Percentiles rank a stretch among this genome's conserved stretches.
Conservation (phyloP, 179 eudicot species). For the Nepenthes alata region DNA sequence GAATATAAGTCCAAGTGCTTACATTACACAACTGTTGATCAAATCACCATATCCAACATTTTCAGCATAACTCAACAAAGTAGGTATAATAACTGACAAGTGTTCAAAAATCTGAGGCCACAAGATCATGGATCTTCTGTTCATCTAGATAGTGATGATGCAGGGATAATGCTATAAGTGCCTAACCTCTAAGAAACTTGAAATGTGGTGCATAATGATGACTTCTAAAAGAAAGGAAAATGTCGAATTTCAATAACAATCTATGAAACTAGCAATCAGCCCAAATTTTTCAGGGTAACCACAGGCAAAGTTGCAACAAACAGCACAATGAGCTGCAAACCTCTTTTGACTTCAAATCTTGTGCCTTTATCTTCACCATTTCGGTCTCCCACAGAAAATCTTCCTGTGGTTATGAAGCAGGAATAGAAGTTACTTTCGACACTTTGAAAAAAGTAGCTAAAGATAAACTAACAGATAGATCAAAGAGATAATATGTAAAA, state of each 20-base stretch:
- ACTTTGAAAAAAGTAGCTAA: too few species aligned
- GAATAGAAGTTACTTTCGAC: not conserved
- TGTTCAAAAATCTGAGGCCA: too few species aligned
- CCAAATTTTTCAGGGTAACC: not conserved
- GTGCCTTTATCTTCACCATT: constrained; percentile 95
- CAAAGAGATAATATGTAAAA: not conserved
- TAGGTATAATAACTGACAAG: too few species aligned
- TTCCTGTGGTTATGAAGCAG: constrained; percentile 37
- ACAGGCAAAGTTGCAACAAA: not conserved
- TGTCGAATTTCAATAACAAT: not conserved
- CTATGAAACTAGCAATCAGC: not conserved
- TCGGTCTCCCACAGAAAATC: constrained; percentile 96
- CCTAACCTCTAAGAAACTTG: not conserved
- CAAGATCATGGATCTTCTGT: too few species aligned
- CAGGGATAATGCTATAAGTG: not conserved
- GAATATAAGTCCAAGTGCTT: too few species aligned
- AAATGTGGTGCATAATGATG: too few species aligned
- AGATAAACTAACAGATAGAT: not conserved
- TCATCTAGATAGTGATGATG: too few species aligned
- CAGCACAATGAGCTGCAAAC: constrained; percentile 19
- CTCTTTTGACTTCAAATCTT: constrained; percentile 97
- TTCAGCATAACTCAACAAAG: too few species aligned
- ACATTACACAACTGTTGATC: too few species aligned
- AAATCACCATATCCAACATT: too few species aligned
- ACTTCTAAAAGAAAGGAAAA: not conserved